Percentiles rank a stretch among this genome's conserved stretches.
phyloP scores from a whole-genome alignment of 169 alveolate genomes.

The Miamiensis avidus region DNA sequence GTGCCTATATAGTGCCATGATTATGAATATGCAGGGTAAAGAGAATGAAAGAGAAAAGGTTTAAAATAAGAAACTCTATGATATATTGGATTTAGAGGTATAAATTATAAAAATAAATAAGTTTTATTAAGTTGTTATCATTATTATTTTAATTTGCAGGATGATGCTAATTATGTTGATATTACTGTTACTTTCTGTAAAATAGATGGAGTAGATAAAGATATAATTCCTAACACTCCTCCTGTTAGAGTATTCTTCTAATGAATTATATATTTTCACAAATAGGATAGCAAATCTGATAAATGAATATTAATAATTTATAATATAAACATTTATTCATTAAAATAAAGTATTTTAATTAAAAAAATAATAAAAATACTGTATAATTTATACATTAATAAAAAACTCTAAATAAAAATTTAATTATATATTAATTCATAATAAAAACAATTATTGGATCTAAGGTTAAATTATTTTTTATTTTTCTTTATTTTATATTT shows the following conservation, averaged over 20 bases:
- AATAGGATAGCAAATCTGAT: no score
- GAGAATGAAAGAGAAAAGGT: slow-evolving; percentile 14
- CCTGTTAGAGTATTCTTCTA: slow-evolving; percentile 3
- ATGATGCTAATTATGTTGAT: not conserved
- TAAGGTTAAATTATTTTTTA: no score
- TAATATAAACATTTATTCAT: no score
- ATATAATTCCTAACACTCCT: slow-evolving; percentile 1
- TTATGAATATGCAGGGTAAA: slow-evolving; percentile 21
- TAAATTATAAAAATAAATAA: not conserved
- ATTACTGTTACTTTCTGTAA: slow-evolving; percentile 4
- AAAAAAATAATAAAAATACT: no score
- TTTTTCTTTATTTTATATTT: no score
- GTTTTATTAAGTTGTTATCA: not conserved
- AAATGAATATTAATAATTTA: no score
- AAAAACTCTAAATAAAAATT: no score
- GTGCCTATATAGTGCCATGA: slow-evolving; percentile 45
- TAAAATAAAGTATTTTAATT: no score
- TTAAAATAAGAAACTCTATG: not conserved
- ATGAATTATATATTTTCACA: no score
- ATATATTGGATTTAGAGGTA: slow-evolving; percentile 16
- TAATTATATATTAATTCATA: no score
- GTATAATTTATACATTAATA: no score
- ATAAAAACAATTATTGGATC: no score
- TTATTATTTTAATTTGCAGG: not conserved
- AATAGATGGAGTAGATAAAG: not conserved